Base-by-base conservation (phyloP, 2,329 filamentous ascomycete species). In the Shiraia bambusicola region DNA sequence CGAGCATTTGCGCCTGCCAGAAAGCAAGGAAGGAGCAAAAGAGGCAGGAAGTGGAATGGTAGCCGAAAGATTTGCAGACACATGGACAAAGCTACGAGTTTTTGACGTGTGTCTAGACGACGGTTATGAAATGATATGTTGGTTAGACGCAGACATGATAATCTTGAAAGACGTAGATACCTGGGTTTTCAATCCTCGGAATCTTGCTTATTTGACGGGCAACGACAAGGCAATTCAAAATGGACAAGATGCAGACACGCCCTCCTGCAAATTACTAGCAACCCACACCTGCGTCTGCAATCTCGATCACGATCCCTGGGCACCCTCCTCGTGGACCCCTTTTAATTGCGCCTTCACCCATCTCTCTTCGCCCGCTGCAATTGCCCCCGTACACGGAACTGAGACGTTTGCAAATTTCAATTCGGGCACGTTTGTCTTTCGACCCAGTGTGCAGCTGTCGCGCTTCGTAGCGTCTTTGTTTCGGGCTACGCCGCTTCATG, bases 61-160 rank as follows among this genome's bases (percentile, higher is more conserved):
- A 24, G 75, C 76, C 1, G 70, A 76, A 42, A 71, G 76, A 15
- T 79, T 79, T 59, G 68, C 67, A 42, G 76, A 79, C 49, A 79
- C 76, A 3, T 79, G 76, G 72, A 79, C 76, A 2, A 79, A 79
- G 51, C 66, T 80, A 3, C 71, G 74, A n/a, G 76, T 77, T 15
- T 79, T 79, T 52, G 70, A 76, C 40, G 45, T 75, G n/a, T n/a
- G n/a, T 46, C 59, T 44, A 12, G 58, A 34, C 7, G 33, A 27
- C 16, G 25, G 28, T 3, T 55, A 55, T 30, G 65, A 73, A 28
- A 65, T 63, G 6, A 51, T 77, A 12, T 76, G 74, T 51, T 78
- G 77, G 48, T 66, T 80, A 4, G 77, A 79, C 47, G 75, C 76
- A 7, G 76, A 79, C 47, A 77, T 78, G 69, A 69, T 75, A 42